Base-by-base conservation (phyloP, 495 filamentous ascomycete species). In the Hyphodiscus hymeniophilus region DNA sequence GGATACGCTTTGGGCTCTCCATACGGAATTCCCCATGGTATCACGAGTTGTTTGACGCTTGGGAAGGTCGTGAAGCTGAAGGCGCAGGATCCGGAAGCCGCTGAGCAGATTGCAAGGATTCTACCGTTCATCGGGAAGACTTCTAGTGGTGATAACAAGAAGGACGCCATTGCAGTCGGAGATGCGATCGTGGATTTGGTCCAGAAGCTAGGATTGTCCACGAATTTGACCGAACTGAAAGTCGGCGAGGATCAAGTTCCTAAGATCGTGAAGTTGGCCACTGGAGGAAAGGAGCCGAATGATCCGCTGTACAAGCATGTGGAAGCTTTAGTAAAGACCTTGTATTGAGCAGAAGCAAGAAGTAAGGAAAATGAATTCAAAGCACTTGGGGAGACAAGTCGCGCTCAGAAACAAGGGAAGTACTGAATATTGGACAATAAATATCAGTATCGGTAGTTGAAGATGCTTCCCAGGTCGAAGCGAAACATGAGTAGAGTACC, bases 1-100 rank as follows among this genome's bases (percentile, higher is more conserved):
- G 72, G 72, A 0, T 69, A 74, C 45, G 72, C 72, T 3, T 55
- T 75, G 13, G 72, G 72, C 3, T 61, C 56, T 12, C 70, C 72
- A 7, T 75, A 74, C 51, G 55, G 58, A 3, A 74, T 75, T 36
- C 72, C 72, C 11, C 70, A 74, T 42, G 70, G 70, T 7, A 63
- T 69, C 20, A 74, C 70, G 10, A 64, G 60, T 1, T 72, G 68
- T 43, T 40, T 74, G 23, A 71, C 70, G 12, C 61, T 74, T 10
- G 68, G 66, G 3, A 64, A 66, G 33, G 70, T 74, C 3, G 62
- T 74, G 7, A 64, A 65, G 54, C 51, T 72, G 16, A 70, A 71
- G 56, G 63, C 67, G 0, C 17, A 60, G 43, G 56, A 58, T 11
- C 36, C 54, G 8, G 63, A 54, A 8, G 63, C 60, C 42, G 70